phyloP scores from a whole-genome alignment of 2,329 filamentous ascomycete species.

The Sclerotinia borealis region DNA sequence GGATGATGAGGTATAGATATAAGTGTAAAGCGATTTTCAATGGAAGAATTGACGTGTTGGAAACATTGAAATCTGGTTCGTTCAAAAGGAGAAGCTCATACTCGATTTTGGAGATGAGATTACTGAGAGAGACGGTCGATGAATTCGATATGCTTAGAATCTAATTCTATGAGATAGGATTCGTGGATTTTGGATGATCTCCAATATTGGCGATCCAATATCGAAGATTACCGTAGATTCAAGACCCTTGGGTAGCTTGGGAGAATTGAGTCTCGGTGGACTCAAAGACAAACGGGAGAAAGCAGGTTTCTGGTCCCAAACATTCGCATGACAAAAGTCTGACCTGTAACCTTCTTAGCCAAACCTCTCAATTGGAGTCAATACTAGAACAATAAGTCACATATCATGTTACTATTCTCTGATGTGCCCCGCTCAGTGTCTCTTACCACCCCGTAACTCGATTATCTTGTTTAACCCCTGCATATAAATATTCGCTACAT shows the following conservation, averaged over 20 bases:
- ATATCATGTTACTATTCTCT: too few relatives aligned
- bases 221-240: background rate
- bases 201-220: background rate
- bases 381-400: too few relatives aligned
- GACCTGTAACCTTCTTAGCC: too few relatives aligned
- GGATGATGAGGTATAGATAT: background rate
- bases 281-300: background rate
- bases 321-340: too few relatives aligned
- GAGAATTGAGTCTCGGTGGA: background rate
- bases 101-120: background rate
- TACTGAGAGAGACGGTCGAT: background rate
- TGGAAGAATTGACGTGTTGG: too few relatives aligned
- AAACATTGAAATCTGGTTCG: background rate
- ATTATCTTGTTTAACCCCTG: too few relatives aligned
- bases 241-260: background rate
- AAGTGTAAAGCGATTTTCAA: too few relatives aligned
- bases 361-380: too few relatives aligned
- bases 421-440: too few relatives aligned
- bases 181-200: background rate
- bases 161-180: background rate
- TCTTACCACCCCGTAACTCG: too few relatives aligned
- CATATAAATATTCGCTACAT: background rate
- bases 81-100: background rate
- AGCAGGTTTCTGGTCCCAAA: background rate
- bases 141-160: background rate